Evolutionary conservation across 495 filamentous ascomycete species (phyloP).

Genomic region (Neurospora cerealis): DNA sequence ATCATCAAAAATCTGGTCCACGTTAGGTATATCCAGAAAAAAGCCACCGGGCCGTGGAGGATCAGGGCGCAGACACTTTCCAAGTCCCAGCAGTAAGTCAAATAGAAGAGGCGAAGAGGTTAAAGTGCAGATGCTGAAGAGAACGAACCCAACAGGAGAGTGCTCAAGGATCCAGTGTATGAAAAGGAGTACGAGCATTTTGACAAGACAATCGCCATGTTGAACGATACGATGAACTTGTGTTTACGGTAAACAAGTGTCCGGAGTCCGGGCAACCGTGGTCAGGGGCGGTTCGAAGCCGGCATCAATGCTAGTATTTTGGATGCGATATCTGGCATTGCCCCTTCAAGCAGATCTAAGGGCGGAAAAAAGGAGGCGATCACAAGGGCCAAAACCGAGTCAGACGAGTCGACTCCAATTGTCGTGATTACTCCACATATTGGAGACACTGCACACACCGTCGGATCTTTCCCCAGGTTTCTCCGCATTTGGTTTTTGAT

Average conservation of each 20-base stretch:
- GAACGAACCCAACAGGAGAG: neutral
- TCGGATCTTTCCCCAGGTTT: neutral
- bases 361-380: neutral
- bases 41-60: neutral
- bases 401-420: neutral
- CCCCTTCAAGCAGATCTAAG: neutral
- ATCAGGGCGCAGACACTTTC: neutral
- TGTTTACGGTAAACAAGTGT: conserved; percentile 48
- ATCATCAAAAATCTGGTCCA: conserved; percentile 67
- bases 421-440: neutral
- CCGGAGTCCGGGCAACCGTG: conserved; percentile 5
- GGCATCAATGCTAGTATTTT: neutral
- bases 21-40: conserved; percentile 35
- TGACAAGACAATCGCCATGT: conserved; percentile 55
- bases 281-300: neutral
- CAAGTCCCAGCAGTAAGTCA: conserved; percentile 3
- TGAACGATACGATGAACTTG: conserved; percentile 61
- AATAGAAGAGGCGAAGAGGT: neutral
- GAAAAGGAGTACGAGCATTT: conserved; percentile 43
- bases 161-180: neutral
- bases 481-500: neutral
- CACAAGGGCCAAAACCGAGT: neutral
- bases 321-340: neutral
- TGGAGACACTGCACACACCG: neutral
- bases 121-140: neutral